These are phyloP conservation scores for Pythium volutum DNA, from an alignment of 352 stramenopile species.

Conservation along the genomic window DNA sequence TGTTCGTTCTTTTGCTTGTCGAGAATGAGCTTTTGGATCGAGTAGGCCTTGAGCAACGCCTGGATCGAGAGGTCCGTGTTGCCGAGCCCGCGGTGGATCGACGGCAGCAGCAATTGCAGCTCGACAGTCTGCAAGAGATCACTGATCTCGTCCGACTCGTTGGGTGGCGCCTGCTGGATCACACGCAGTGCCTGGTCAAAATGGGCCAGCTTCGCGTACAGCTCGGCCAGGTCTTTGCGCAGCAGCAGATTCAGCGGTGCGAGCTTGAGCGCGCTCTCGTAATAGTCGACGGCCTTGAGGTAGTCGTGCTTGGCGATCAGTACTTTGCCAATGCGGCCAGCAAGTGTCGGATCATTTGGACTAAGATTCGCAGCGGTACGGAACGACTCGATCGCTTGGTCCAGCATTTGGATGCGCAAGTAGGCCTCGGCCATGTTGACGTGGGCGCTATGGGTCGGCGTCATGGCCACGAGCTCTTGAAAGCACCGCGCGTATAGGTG, in stretches of 20 bases:
- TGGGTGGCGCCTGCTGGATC: conserved; percentile 64
- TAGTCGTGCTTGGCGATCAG: conserved; percentile 94
- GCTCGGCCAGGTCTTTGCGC: conserved; percentile 86
- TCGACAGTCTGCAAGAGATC: conserved; percentile 67
- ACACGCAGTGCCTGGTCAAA: conserved; percentile 83
- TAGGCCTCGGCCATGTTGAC: conserved; percentile 91
- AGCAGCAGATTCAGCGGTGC: conserved; percentile 73
- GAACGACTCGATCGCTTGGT: conserved; percentile 82
- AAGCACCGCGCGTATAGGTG: conserved; percentile 87
- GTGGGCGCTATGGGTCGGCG: conserved; percentile 68
- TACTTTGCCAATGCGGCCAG: conserved; percentile 85
- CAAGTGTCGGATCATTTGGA: conserved; percentile 72
- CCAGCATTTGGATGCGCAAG: conserved; percentile 89
- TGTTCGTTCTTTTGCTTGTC: conserved; percentile 78
- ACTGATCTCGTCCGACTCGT: conserved; percentile 64
- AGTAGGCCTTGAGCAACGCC: conserved; percentile 73
- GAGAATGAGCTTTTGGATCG: conserved; percentile 85
- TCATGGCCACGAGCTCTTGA: conserved; percentile 82
- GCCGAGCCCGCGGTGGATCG: conserved; percentile 70
- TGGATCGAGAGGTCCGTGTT: conserved; percentile 77
- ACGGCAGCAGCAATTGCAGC: conserved; percentile 73
- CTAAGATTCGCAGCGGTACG: conserved; percentile 51
- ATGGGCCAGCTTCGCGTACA: conserved; percentile 87
- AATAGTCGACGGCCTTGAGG: conserved; percentile 91
- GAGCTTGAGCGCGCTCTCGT: conserved; percentile 86